Conservation (phyloP, 129 eudicot genomes). For the Oenanthe sinensis region DNA sequence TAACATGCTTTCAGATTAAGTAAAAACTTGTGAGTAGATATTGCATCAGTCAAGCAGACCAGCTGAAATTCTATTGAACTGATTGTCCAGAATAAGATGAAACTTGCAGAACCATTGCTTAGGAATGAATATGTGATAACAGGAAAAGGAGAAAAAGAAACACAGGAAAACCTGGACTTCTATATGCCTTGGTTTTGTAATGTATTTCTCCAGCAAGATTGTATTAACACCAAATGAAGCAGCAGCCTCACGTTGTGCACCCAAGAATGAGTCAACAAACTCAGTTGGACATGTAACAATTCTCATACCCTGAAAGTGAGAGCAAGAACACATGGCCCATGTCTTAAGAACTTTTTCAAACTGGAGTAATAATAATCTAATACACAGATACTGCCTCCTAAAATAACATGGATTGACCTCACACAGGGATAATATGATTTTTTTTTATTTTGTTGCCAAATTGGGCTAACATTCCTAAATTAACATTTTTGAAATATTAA, state of each 20-base stretch:
- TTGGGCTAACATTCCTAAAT: neutral
- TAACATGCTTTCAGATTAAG: neutral
- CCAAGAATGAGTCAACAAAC: conserved; percentile 79
- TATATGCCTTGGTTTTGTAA: conserved; percentile 90
- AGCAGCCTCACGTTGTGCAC: conserved; percentile 97
- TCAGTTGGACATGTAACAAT: conserved; percentile 78
- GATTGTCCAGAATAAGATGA: neutral
- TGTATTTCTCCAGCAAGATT: conserved; percentile 85
- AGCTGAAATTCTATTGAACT: neutral
- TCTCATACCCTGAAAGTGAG: conserved; percentile 78
- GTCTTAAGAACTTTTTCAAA: neutral
- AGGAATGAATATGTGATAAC: neutral
- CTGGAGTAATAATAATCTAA: neutral
- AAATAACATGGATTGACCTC: neutral
- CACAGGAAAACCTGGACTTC: conserved; percentile 80
- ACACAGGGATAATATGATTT: neutral
- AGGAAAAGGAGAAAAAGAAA: neutral
- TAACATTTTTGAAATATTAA: neutral
- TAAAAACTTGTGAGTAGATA: neutral
- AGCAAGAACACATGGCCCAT: conserved; percentile 10
- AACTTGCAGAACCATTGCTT: neutral
- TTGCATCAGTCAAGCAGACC: conserved; percentile 3
- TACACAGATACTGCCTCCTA: neutral
- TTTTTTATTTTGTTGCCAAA: neutral
- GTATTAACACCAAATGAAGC: conserved; percentile 92